Evolutionary conservation across 257 asterid genomes (phyloP).

Genomic region (Anisodus tanguticus): DNA sequence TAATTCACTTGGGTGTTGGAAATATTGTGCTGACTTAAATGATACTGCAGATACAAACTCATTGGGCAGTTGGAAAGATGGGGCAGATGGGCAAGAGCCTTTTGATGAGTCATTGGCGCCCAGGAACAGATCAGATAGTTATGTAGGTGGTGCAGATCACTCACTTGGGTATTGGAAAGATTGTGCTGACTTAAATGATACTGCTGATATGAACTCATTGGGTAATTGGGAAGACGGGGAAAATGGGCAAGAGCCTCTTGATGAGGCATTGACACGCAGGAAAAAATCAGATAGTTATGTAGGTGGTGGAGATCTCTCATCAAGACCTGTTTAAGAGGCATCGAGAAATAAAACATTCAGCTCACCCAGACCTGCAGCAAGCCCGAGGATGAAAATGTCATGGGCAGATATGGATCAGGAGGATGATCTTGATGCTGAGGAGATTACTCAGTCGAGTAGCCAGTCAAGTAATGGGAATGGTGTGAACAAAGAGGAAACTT

Average conservation of each 20-base stretch:
- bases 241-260: constrained; percentile 43
- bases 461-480: constrained; percentile 34
- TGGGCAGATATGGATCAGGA: constrained; percentile 95
- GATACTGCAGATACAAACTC: constrained; percentile 64
- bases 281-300: neutral
- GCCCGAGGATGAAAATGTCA: constrained; percentile 55
- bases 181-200: constrained; percentile 48
- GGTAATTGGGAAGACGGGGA: constrained; percentile 73
- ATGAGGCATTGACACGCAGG: constrained; percentile 29
- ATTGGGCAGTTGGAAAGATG: constrained; percentile 73
- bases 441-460: constrained; percentile 33
- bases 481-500: constrained; percentile 34
- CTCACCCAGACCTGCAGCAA: constrained; percentile 39
- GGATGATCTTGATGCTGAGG: constrained; percentile 67
- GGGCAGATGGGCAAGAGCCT: constrained; percentile 37
- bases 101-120: neutral
- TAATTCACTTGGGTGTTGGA: constrained; percentile 52
- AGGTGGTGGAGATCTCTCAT: neutral
- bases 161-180: constrained; percentile 49
- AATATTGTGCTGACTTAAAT: constrained; percentile 43
- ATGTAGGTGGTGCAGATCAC: neutral
- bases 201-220: constrained; percentile 62
- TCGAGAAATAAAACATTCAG: constrained; percentile 41
- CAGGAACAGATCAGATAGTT: neutral
- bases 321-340: constrained; percentile 31